These are phyloP conservation scores for Candida sp. DNA, from an alignment of 1,139 yeast species.

Conservation along the genomic window DNA sequence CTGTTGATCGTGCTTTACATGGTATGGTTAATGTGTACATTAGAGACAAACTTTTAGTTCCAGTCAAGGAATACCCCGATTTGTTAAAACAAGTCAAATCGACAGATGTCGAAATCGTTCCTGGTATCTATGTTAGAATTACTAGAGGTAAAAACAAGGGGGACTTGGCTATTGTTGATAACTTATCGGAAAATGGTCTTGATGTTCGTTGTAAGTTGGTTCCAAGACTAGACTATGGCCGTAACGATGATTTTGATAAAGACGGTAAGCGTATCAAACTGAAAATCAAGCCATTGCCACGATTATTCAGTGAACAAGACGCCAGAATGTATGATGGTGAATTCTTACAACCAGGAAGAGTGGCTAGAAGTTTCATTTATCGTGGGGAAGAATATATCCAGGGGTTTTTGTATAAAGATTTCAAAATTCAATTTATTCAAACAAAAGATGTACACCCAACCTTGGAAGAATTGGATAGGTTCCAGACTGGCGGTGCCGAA, in stretches of 20 bases:
- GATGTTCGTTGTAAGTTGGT: slow-evolving; percentile 91
- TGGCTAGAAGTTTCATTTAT: slow-evolving; percentile 70
- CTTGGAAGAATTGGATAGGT: slow-evolving; percentile 83
- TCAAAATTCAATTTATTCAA: slow-evolving; percentile 76
- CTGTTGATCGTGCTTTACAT: slow-evolving; percentile 81
- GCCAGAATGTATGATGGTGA: slow-evolving; percentile 52
- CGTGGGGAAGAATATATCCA: slow-evolving; percentile 86
- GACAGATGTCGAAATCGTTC: slow-evolving; percentile 81
- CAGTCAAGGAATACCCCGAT: slow-evolving; percentile 94
- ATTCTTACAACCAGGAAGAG: slow-evolving; percentile 70
- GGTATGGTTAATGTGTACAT: slow-evolving; percentile 87
- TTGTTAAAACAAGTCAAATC: slow-evolving; percentile 87
- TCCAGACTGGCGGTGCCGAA: slow-evolving; percentile 66
- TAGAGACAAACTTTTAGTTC: slow-evolving; percentile 75
- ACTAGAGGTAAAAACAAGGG: slow-evolving; percentile 91
- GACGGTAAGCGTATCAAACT: slow-evolving; percentile 50
- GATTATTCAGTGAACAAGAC: slow-evolving; percentile 76
- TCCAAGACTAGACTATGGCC: slow-evolving; percentile 91
- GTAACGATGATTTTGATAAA: slow-evolving; percentile 54
- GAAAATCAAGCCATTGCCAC: slow-evolving; percentile 77
- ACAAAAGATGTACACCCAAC: slow-evolving; percentile 85
- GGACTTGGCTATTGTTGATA: slow-evolving; percentile 90
- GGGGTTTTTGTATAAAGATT: slow-evolving; percentile 85
- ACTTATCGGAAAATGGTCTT: slow-evolving; percentile 89
- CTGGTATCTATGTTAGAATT: slow-evolving; percentile 89